A percentile compares a stretch with the other conserved stretches of the same genome.
Conservation (phyloP, 1,139 yeast genomes). For the Scheffersomyces parashehatae region DNA sequence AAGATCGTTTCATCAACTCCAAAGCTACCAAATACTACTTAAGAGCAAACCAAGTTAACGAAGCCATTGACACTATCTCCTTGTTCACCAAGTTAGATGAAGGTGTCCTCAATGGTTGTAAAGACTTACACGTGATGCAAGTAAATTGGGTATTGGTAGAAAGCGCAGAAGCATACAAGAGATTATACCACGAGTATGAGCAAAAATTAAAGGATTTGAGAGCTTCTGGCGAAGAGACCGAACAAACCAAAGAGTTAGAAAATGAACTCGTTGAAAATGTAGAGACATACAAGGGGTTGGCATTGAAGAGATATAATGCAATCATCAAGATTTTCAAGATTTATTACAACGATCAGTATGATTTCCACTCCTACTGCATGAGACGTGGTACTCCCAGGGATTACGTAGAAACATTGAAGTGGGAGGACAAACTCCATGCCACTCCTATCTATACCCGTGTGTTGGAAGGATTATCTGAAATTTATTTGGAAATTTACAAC, state of each 20-base stretch:
- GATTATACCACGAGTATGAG: conserved; percentile 32
- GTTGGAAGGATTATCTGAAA: conserved; percentile 60
- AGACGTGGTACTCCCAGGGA: conserved; percentile 90
- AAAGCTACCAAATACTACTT: conserved; percentile 82
- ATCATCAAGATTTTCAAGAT: conserved; percentile 68
- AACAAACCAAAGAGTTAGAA: conserved; percentile 24
- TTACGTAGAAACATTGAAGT: conserved; percentile 68
- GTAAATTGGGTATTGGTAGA: conserved; percentile 88
- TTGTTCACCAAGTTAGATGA: conserved; percentile 83
- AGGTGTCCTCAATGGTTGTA: conserved; percentile 73
- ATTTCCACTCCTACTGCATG: conserved; percentile 90
- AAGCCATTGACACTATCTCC: conserved; percentile 74
- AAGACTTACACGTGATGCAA: conserved; percentile 87
- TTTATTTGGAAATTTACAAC: conserved; percentile 52
- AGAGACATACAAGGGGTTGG: conserved; percentile 60
- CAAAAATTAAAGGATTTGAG: conserved; percentile 14
- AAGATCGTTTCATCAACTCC: conserved; percentile 89
- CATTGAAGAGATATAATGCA: conserved; percentile 76
- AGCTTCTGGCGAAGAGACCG: conserved; percentile 14
- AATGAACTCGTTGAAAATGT: conserved; percentile 37
- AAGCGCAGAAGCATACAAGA: conserved; percentile 75
- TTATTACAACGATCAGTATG: conserved; percentile 82
- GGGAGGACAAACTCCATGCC: conserved; percentile 77
- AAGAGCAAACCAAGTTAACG: conserved; percentile 75
- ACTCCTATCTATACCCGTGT: conserved; percentile 75